Evolutionary conservation across 1,284 basidiomycete species (phyloP), one percentile per base, ranked within the genome.

Genomic region (Sporisorium exsertum): DNA sequence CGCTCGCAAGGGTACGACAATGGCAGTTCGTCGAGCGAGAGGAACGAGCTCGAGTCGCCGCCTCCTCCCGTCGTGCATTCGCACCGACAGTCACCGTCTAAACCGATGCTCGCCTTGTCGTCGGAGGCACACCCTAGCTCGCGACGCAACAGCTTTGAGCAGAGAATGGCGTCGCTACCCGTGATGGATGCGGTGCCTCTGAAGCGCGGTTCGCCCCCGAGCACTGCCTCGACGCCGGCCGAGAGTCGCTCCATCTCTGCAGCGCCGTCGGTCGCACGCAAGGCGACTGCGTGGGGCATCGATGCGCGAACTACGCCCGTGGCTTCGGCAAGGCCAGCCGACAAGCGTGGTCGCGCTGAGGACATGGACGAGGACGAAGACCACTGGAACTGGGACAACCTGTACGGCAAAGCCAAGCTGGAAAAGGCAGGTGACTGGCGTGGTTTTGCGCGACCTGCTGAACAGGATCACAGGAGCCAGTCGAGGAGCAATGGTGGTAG

Each of bases 91-190:
- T 24, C 58, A 6, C 32, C 52, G 1, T 64, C 37, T 29, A 56
- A 60, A 26, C 33, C 60, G 7, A 8, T 62, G 43, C 58, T 61
- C 15, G 53, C 64, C n/a, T n/a, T n/a, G 7, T 37, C 68, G 13
- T 35, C 60, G 10, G 51, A 58, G n/a, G 45, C 43, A 16, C 65
- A 50, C 54, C 50, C 72, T 8, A 40, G 47, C 1, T 68, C 73
- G 33, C 73, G 73, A 35, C 68, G 73, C 57, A 76, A 64, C 65
- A 77, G 74, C 56, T 80, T 80, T 46, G 79, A 80, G 56, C 63
- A 72, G 29, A 65, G 79, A 37, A 79, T 80, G 72, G 74, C 71
- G 5, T 66, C 68, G 43, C 61, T 80, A 4, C 79, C 79, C 4
- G 72, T 79, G 24, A 62, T 70, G 61, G 59, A 73, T 2, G 79